Evolutionary conservation across 768 basidiomycete species (phyloP).

Genomic region (Boletales sp.): DNA sequence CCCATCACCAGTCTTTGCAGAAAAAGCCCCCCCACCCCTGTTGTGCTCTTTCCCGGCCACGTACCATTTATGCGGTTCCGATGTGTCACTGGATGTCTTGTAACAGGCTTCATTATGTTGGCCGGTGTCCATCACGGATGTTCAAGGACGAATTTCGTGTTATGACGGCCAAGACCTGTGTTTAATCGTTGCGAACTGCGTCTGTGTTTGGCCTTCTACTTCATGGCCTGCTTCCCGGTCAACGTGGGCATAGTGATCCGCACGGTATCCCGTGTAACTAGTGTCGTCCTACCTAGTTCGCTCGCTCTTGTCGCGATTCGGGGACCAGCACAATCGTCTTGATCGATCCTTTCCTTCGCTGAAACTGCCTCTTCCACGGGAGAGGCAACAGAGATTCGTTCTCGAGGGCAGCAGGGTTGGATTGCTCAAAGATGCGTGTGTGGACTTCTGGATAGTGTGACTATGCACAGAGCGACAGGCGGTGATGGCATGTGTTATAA

Average conservation of each 20-base stretch:
- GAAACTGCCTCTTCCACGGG: slow-evolving; percentile 44
- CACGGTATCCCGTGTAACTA: not conserved
- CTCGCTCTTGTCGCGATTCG: slow-evolving; percentile 17
- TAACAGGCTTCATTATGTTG: slow-evolving; percentile 19
- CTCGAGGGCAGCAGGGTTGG: slow-evolving; percentile 42
- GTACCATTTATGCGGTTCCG: slow-evolving; percentile 38
- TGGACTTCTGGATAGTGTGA: slow-evolving; percentile 7
- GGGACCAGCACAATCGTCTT: slow-evolving; percentile 8
- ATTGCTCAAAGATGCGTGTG: slow-evolving; percentile 21
- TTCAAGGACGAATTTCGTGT: not conserved
- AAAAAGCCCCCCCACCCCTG: slow-evolving; percentile 19
- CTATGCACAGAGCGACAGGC: slow-evolving; percentile 21
- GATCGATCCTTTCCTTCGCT: slow-evolving; percentile 19
- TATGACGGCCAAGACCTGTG: slow-evolving; percentile 33
- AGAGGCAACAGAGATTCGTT: slow-evolving; percentile 54
- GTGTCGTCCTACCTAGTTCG: slow-evolving; percentile 3
- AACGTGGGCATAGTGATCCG: slow-evolving; percentile 5
- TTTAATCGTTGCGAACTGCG: slow-evolving; percentile 10
- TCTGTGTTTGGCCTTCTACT: slow-evolving; percentile 22
- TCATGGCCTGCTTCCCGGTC: slow-evolving; percentile 18
- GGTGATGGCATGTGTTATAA: slow-evolving; percentile 8
- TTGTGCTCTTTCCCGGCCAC: slow-evolving; percentile 19
- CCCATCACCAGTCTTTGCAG: slow-evolving; percentile 19
- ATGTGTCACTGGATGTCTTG: slow-evolving; percentile 14
- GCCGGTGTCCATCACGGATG: slow-evolving; percentile 1